Evolutionary conservation across 305 asterid genomes (phyloP).

Genomic region (Fraxinus sp.): DNA sequence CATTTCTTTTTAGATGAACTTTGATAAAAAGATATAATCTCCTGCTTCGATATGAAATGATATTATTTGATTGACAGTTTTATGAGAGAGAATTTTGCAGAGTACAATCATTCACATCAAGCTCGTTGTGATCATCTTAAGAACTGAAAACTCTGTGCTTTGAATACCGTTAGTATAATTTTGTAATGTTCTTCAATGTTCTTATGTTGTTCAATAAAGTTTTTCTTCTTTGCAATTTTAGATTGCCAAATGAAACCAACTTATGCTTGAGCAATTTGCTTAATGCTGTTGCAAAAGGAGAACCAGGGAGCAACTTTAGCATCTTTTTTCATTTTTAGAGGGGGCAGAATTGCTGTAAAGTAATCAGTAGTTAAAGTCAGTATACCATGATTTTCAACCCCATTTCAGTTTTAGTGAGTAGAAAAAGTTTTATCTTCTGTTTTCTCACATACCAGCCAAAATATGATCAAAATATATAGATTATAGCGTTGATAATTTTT

Average conservation of each 20-base stretch:
- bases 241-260: not conserved
- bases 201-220: not conserved
- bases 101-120: not conserved
- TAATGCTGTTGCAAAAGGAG: not conserved
- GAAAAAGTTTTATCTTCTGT: not conserved
- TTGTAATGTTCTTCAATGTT: not conserved
- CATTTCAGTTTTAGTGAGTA: not conserved
- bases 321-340: not conserved
- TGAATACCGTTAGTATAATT: not conserved
- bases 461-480: not conserved
- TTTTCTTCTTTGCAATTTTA: not conserved
- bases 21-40: not conserved
- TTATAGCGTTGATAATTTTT: not conserved
- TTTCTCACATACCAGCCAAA: not conserved
- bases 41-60: not conserved
- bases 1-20: not conserved
- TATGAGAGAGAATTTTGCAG: not conserved
- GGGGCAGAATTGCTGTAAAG: not conserved
- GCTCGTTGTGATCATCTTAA: not conserved
- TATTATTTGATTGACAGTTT: not conserved
- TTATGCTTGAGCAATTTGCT: not conserved
- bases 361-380: not conserved
- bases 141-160: not conserved
- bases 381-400: not conserved
- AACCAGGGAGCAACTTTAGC: not conserved